A percentile compares a stretch with the other conserved stretches of the same genome.
These are phyloP conservation scores for Canna indica DNA, from an alignment of 176 grass and related monocot genomes.

Conservation along the genomic window DNA sequence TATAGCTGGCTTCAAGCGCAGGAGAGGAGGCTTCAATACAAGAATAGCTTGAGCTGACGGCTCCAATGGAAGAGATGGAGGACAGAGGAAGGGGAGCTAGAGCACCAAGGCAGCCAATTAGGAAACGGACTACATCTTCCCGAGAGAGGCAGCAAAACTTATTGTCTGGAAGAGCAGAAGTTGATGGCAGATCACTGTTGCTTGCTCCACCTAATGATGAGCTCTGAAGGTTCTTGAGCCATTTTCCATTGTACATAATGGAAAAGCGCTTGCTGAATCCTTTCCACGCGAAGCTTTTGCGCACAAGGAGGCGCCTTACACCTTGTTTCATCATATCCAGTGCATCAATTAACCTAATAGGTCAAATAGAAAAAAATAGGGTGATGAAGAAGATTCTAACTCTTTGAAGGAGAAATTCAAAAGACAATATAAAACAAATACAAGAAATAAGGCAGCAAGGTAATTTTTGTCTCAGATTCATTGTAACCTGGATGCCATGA, in stretches of 20 bases:
- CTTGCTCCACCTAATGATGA: conserved; percentile 33
- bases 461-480: background rate
- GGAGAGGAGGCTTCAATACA: conserved; percentile 44
- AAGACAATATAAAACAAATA: background rate
- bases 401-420: background rate
- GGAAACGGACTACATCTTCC: conserved; percentile 79
- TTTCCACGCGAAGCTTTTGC: conserved; percentile 65
- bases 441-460: background rate
- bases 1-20: conserved; percentile 61
- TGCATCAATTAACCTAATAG: conserved; percentile 76
- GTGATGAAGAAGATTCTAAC: background rate
- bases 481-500: background rate
- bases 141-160: conserved; percentile 82
- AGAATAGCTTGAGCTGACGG: conserved; percentile 42
- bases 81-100: conserved; percentile 72
- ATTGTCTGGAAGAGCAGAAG: conserved; percentile 20
- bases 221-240: conserved; percentile 55
- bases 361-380: conserved; percentile 8
- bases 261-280: conserved; percentile 89
- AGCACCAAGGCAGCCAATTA: conserved; percentile 87
- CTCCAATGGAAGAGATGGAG: conserved; percentile 65
- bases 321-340: conserved; percentile 92
- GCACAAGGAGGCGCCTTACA: conserved; percentile 75
- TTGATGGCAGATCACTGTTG: conserved; percentile 25
- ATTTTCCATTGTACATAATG: conserved; percentile 69